These are phyloP conservation scores for Phylloporus gajari DNA, from an alignment of 1,284 basidiomycete genomes.

Conservation along the genomic window DNA sequence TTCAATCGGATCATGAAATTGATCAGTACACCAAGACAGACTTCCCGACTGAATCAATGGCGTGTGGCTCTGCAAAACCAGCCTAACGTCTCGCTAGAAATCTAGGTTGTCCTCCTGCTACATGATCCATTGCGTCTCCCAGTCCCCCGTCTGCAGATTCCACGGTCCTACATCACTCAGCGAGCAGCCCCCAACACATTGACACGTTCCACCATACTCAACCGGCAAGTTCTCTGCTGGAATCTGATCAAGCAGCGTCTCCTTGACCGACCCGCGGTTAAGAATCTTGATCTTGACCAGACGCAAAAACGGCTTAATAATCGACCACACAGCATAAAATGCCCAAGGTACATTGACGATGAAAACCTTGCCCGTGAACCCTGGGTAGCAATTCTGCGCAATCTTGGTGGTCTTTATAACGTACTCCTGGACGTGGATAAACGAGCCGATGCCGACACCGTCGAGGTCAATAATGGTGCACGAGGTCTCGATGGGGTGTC, in stretches of 20 bases:
- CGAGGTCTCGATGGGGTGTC: conserved; percentile 94
- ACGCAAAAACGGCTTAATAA: conserved; percentile 96
- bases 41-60: too few relatives aligned
- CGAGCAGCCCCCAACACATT: conserved; percentile 85
- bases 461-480: conserved; percentile 97
- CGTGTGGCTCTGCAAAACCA: too few relatives aligned
- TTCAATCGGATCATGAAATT: too few relatives aligned
- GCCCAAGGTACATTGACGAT: conserved; percentile 96
- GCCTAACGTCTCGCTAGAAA: too few relatives aligned
- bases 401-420: conserved; percentile 83
- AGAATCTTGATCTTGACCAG: conserved; percentile 94
- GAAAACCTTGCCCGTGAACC: conserved; percentile 96
- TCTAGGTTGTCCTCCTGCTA: too few relatives aligned
- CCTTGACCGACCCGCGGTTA: conserved; percentile 68
- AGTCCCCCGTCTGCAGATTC: conserved; percentile 63
- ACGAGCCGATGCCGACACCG: conserved; percentile 83
- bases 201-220: conserved; percentile 87
- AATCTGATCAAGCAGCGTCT: conserved; percentile 83
- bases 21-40: too few relatives aligned
- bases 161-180: conserved; percentile 94
- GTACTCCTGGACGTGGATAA: conserved; percentile 94
- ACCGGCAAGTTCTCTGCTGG: conserved; percentile 84
- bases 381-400: conserved; percentile 93
- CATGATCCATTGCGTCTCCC: too few relatives aligned
- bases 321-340: conserved; percentile 88